Percentiles rank a stretch among this genome's conserved stretches.
phyloP scores from a whole-genome alignment of 345 rosid species.

The Eucalyptus curtisii region DNA sequence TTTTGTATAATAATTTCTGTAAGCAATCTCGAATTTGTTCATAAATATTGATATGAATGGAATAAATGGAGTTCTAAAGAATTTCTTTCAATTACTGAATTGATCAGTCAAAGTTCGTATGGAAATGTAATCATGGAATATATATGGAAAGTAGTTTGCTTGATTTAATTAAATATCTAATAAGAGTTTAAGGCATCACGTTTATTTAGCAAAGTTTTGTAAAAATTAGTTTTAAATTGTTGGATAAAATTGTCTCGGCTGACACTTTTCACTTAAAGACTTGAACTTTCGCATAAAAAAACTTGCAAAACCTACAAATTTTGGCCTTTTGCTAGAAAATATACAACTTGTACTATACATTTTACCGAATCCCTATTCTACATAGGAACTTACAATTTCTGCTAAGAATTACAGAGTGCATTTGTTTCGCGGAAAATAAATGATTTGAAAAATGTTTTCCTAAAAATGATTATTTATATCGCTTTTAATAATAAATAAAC shows the following conservation, averaged over 20 bases:
- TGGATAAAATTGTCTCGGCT: neutral
- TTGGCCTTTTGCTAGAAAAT: neutral
- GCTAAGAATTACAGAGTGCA: fast-evolving
- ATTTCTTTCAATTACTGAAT: neutral
- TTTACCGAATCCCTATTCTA: neutral
- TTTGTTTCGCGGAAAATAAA: no score
- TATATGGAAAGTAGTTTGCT: neutral
- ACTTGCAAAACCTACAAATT: neutral
- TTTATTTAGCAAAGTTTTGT: neutral
- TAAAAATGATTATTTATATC: no score
- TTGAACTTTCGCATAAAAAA: neutral
- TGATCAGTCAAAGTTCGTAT: neutral
- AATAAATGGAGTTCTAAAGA: neutral
- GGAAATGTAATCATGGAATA: neutral
- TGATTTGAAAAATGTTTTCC: fast-evolving
- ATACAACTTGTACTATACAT: neutral
- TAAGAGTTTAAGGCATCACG: neutral
- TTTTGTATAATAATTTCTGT: neutral
- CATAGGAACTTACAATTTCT: neutral
- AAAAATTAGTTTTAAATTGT: neutral
- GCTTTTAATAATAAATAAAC: fast-evolving
- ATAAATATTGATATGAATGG: neutral
- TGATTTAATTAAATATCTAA: neutral
- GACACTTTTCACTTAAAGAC: neutral
- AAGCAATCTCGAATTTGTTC: neutral